Conservation (phyloP, 2,329 filamentous ascomycete genomes). For the Penicillium sclerotiorum region DNA sequence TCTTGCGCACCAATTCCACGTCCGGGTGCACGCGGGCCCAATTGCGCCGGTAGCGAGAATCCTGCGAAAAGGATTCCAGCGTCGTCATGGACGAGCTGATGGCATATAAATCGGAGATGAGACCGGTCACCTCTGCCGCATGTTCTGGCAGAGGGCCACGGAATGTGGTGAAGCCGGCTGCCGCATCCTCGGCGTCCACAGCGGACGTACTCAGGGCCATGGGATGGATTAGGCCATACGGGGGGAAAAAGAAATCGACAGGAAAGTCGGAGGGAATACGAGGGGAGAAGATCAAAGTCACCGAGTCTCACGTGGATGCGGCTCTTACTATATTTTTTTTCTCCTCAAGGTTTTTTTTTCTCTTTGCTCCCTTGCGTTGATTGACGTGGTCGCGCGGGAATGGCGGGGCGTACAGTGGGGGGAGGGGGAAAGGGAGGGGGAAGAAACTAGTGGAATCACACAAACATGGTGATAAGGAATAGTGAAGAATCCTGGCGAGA, state of each 20-base stretch:
- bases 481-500: neutral
- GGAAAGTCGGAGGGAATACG: neutral
- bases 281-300: slow-evolving; percentile 6
- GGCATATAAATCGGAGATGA: slow-evolving; percentile 58
- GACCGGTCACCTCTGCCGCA: slow-evolving; percentile 55
- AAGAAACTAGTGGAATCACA: neutral
- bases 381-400: slow-evolving; percentile 31
- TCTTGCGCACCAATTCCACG: slow-evolving; percentile 52
- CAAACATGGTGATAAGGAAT: neutral
- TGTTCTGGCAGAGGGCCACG: slow-evolving; percentile 54
- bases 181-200: slow-evolving; percentile 56
- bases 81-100: slow-evolving; percentile 55
- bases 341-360: slow-evolving; percentile 3
- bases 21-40: slow-evolving; percentile 49
- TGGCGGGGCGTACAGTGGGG: slow-evolving; percentile 26
- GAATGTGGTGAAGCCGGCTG: slow-evolving; percentile 54
- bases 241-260: neutral
- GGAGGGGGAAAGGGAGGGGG: slow-evolving; percentile 5
- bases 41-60: slow-evolving; percentile 41
- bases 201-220: slow-evolving; percentile 49
- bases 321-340: slow-evolving; percentile 18
- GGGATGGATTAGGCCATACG: slow-evolving; percentile 24
- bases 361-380: slow-evolving; percentile 16
- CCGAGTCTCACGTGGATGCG: slow-evolving; percentile 23
- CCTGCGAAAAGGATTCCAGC: slow-evolving; percentile 49